phyloP scores from a whole-genome alignment of 139 green algal species.

The Micractinium conductrix region DNA sequence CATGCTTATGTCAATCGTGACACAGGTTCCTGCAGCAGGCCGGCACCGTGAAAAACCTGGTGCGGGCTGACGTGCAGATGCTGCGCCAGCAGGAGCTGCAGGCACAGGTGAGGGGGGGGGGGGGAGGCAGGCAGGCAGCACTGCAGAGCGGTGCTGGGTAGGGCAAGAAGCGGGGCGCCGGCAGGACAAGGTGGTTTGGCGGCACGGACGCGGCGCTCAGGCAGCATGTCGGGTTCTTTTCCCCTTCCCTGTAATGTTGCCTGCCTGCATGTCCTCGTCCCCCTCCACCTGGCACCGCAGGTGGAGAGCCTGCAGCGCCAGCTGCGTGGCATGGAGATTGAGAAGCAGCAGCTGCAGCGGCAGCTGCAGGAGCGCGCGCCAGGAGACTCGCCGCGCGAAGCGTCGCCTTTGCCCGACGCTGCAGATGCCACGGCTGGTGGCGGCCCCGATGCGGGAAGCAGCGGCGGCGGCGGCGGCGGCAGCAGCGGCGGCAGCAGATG shows the following conservation, averaged over 20 bases:
- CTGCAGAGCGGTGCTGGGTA: neutral
- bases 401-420: too few relatives aligned
- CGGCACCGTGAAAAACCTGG: slow-evolving; percentile 23
- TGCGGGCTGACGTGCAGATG: slow-evolving; percentile 25
- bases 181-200: neutral
- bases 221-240: neutral
- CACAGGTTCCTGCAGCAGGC: slow-evolving; percentile 31
- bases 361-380: too few relatives aligned
- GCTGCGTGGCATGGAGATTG: neutral
- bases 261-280: too few relatives aligned
- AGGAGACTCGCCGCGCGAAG: too few relatives aligned
- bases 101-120: neutral
- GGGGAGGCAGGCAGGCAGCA: neutral
- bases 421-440: neutral
- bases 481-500: neutral
- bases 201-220: neutral
- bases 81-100: slow-evolving; percentile 27
- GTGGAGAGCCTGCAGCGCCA: slow-evolving; percentile 2
- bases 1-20: too few relatives aligned
- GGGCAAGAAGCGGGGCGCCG: neutral
- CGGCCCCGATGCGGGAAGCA: neutral
- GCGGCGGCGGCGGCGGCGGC: neutral
- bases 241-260: too few relatives aligned
- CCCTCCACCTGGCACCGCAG: too few relatives aligned
- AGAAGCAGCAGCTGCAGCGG: neutral